Percentiles rank a stretch among this genome's conserved stretches.
Evolutionary conservation across 148 eudicot genomes (phyloP).

Genomic region (Arctostaphylos glauca): DNA sequence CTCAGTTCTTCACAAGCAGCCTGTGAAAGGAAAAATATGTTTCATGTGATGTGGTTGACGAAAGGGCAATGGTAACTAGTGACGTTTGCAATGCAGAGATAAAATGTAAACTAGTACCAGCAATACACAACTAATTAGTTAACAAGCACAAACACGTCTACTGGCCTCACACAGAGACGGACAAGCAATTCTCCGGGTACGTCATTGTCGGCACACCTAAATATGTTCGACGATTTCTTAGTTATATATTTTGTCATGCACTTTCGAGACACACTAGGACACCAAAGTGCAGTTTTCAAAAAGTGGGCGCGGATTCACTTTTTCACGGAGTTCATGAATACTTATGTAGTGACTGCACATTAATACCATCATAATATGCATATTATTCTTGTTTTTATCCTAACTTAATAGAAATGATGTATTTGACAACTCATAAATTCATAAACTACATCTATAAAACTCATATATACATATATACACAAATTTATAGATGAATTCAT

Average conservation of each 20-base stretch:
- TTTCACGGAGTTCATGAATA: neutral
- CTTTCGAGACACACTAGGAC: neutral
- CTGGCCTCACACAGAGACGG: neutral
- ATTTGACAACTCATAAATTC: too few relatives aligned
- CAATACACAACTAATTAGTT: neutral
- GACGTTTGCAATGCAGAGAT: neutral
- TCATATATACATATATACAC: too few relatives aligned
- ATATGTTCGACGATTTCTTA: neutral
- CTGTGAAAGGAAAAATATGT: conserved; percentile 31
- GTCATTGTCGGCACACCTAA: neutral
- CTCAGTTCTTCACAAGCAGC: conserved; percentile 75
- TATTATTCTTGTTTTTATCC: too few relatives aligned
- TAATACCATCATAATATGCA: too few relatives aligned
- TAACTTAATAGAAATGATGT: too few relatives aligned
- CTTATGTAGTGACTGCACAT: neutral
- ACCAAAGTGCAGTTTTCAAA: neutral
- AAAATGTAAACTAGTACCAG: neutral
- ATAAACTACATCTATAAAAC: too few relatives aligned
- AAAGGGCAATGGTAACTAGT: neutral
- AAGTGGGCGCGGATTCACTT: neutral
- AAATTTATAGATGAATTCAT: too few relatives aligned
- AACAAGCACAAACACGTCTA: neutral
- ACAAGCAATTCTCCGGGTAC: neutral
- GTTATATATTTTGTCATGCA: neutral
- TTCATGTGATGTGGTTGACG: neutral